phyloP scores from a whole-genome alignment of 768 basidiomycete genomes.

The Tylopilus felleus region DNA sequence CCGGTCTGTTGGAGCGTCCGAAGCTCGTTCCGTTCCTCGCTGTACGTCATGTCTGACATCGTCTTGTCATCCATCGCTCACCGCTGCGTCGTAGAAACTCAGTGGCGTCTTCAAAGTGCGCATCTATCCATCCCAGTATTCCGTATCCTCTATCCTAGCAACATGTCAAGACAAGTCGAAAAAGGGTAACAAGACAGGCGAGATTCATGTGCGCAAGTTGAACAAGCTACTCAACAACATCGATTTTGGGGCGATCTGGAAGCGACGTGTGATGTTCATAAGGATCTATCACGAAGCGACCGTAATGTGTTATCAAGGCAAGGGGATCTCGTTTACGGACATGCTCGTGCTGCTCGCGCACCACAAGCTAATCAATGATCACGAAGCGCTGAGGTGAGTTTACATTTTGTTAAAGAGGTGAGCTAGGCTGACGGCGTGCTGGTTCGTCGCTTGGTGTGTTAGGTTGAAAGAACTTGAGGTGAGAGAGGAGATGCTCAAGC shows the following conservation, averaged over 20 bases:
- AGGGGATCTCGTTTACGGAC: slow-evolving; percentile 86
- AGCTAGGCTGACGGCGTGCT: not conserved
- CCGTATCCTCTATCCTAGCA: slow-evolving; percentile 55
- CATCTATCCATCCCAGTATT: slow-evolving; percentile 74
- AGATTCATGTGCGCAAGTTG: slow-evolving; percentile 64
- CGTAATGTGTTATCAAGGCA: slow-evolving; percentile 63
- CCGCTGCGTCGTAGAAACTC: slow-evolving; percentile 52
- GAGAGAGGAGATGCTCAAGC: slow-evolving; percentile 70
- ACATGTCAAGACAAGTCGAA: slow-evolving; percentile 41
- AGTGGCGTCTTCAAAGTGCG: slow-evolving; percentile 85
- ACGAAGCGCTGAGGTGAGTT: slow-evolving; percentile 75
- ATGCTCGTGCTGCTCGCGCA: slow-evolving; percentile 89
- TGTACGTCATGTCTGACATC: slow-evolving; percentile 45
- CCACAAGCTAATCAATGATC: slow-evolving; percentile 88
- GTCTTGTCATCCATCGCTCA: not conserved
- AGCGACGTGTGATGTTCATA: slow-evolving; percentile 66
- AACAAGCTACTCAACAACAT: slow-evolving; percentile 56
- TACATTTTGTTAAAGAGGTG: not conserved
- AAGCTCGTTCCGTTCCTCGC: slow-evolving; percentile 77
- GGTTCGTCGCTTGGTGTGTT: not conserved
- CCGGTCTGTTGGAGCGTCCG: slow-evolving; percentile 69
- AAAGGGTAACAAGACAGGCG: slow-evolving; percentile 38
- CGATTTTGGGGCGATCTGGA: slow-evolving; percentile 60
- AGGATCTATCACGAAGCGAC: slow-evolving; percentile 85
- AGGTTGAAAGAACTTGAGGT: slow-evolving; percentile 81